Percentiles rank a stretch among this genome's conserved stretches.
Conservation (phyloP, 2,329 filamentous ascomycete genomes). For the Trichophyton simii region DNA sequence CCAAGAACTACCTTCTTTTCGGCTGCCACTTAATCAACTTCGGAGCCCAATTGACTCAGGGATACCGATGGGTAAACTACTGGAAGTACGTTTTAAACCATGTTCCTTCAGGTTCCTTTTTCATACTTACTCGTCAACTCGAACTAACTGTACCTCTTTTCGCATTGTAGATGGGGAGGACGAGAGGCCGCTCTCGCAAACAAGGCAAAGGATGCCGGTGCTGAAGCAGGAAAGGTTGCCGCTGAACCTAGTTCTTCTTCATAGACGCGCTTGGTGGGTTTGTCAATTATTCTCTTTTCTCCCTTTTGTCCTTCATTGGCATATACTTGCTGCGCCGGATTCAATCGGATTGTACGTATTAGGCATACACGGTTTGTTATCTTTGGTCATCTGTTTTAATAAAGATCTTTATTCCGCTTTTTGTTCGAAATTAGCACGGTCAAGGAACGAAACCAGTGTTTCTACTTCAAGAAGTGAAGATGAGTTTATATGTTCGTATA, state of each 20-base stretch:
- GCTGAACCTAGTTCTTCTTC: constrained; percentile 13
- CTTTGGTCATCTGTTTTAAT: constrained; percentile 3
- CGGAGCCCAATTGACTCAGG: constrained; percentile 47
- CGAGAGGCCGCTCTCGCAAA: constrained; percentile 28
- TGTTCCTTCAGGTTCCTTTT: background rate
- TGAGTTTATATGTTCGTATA: background rate
- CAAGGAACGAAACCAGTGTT: background rate
- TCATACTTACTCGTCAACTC: background rate
- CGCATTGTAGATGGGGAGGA: constrained; percentile 27
- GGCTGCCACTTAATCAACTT: constrained; percentile 56
- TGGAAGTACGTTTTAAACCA: constrained; percentile 39
- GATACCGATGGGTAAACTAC: constrained; percentile 50
- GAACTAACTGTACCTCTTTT: background rate
- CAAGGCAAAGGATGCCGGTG: constrained; percentile 18
- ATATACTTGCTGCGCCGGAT: constrained; percentile 1
- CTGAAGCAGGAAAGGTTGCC: constrained; percentile 22
- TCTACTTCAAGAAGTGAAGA: background rate
- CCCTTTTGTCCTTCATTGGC: background rate
- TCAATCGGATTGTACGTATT: background rate
- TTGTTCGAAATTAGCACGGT: background rate
- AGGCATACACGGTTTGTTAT: constrained; percentile 4
- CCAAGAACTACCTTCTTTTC: constrained; percentile 56
- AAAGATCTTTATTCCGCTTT: constrained; percentile 10
- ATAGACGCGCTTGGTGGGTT: background rate
- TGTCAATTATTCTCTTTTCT: background rate